These are phyloP conservation scores for Fibroporia radiculosa DNA, from an alignment of 768 basidiomycete genomes.

Conservation along the genomic window DNA sequence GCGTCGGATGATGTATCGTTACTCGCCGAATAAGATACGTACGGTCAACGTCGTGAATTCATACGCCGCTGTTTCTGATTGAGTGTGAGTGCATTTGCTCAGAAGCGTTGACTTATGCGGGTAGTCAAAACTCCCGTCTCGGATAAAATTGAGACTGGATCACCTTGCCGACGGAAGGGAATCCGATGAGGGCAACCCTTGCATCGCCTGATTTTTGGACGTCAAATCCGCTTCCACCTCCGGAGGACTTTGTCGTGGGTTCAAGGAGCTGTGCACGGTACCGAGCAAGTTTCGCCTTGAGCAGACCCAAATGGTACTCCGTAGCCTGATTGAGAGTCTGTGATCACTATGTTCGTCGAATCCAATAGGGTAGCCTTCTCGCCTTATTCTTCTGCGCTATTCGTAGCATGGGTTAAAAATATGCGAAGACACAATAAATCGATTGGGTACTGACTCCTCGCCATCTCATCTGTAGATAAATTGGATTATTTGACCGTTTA, in stretches of 20 bases:
- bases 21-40: slow-evolving; percentile 14
- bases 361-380: slow-evolving; percentile 5
- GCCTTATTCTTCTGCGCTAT: slow-evolving; percentile 96
- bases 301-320: slow-evolving; percentile 87
- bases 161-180: slow-evolving; percentile 91
- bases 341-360: not conserved
- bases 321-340: slow-evolving; percentile 54
- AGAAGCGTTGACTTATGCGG: slow-evolving; percentile 73
- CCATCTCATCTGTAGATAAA: slow-evolving; percentile 79
- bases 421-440: not conserved
- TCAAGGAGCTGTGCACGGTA: slow-evolving; percentile 95
- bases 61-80: slow-evolving; percentile 83
- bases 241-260: slow-evolving; percentile 76
- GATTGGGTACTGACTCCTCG: slow-evolving; percentile 61
- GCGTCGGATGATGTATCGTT: slow-evolving; percentile 1
- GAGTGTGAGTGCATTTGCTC: slow-evolving; percentile 87
- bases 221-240: slow-evolving; percentile 79
- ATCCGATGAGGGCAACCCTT: slow-evolving; percentile 86
- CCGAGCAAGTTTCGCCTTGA: slow-evolving; percentile 91
- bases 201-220: slow-evolving; percentile 87
- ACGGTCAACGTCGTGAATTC: slow-evolving; percentile 93
- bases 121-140: not conserved
- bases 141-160: slow-evolving; percentile 3
- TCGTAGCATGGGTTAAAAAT: slow-evolving; percentile 2
- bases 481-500: not conserved